Base-by-base conservation (phyloP, 2,329 filamentous ascomycete species). In the Fusarium brevicatenulatum region DNA sequence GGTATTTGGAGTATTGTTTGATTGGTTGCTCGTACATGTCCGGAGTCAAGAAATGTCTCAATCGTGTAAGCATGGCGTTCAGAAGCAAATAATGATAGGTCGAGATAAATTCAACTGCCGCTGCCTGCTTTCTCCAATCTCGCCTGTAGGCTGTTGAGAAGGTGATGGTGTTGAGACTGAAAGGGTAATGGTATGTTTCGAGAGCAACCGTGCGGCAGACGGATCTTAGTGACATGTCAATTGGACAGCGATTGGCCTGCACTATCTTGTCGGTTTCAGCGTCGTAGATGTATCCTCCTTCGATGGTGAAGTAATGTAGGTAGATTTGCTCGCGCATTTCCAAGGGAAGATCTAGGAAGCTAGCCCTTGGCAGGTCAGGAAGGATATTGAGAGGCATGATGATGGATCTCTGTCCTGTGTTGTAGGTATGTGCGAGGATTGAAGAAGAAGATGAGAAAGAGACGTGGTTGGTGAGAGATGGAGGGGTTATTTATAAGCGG, bases 251-350 rank as follows among this genome's bases (percentile, higher is more conserved):
- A 21, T 54, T 52, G 18, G 65, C 58, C 2, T 46, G n/a, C 9
- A 34, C 47, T 12, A 73, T 15, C 21, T 61, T 60, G 11, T 46
- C 43, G 12, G 18, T 10, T 7, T n/a, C 39, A 5, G 52, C 19
- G 21, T 71, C 44, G 25, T 49, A 62, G 7, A 52, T 5, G 18
- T 71, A 73, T n/a, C 69, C 69, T 18, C 39, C 59, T 7, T 66
- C 34, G 9, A 56, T 9, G 4, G 44, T 36, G 15, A 72, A 64
- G 36, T 71, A 73, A 13, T 66, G 2, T 3, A 12, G 43, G 47
- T 66, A 73, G 40, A 73, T 65, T 25, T 55, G 28, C 25, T 55
- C 7, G 4, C 71, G 71, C 8, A 72, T 4, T 55, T 73, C 71
- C 28, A 10, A 30, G 4, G 71, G 71, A 16, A 73, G 50, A 8